These are phyloP conservation scores for Rhizomucor miehei DNA, from an alignment of 371 early-diverging fungal genomes.

Conservation along the genomic window DNA sequence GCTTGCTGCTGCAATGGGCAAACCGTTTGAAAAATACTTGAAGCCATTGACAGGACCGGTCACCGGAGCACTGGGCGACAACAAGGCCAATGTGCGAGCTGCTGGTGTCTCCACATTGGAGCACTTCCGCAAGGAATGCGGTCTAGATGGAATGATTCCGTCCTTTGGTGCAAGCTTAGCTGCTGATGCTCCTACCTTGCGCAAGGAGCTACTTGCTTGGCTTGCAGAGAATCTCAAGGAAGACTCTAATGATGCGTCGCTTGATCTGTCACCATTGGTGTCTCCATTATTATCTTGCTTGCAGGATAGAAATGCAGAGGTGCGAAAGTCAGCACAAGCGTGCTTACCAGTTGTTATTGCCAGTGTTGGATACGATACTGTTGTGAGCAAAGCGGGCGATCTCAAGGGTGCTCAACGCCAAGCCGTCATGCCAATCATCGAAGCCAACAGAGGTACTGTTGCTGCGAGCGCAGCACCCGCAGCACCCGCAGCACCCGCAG, in stretches of 20 bases:
- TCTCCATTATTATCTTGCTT: slow-evolving; percentile 74
- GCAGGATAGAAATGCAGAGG: slow-evolving; percentile 87
- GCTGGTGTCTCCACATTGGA: slow-evolving; percentile 76
- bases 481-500: slow-evolving; percentile 8
- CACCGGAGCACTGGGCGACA: slow-evolving; percentile 75
- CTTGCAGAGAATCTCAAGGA: slow-evolving; percentile 51
- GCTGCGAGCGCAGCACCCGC: slow-evolving; percentile 8
- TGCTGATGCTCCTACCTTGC: slow-evolving; percentile 73
- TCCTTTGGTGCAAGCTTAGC: slow-evolving; percentile 65
- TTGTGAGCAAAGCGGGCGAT: slow-evolving; percentile 60
- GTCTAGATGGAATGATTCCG: slow-evolving; percentile 67
- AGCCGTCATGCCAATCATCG: slow-evolving; percentile 66
- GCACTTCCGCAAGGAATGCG: slow-evolving; percentile 61
- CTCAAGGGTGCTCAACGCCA: slow-evolving; percentile 68
- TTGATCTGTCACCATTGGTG: slow-evolving; percentile 63
- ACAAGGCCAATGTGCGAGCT: slow-evolving; percentile 83
- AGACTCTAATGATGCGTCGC: slow-evolving; percentile 23
- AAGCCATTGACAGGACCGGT: slow-evolving; percentile 62
- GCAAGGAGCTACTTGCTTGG: slow-evolving; percentile 89
- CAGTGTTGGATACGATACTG: slow-evolving; percentile 59
- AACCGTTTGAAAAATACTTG: slow-evolving; percentile 76
- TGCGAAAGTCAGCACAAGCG: slow-evolving; percentile 80
- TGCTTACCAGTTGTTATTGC: slow-evolving; percentile 62
- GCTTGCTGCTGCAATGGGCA: slow-evolving; percentile 80
- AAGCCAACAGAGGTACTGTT: slow-evolving; percentile 57